Evolutionary conservation across 2,329 filamentous ascomycete species (phyloP).

Genomic region (Fusarium incarnatum): DNA sequence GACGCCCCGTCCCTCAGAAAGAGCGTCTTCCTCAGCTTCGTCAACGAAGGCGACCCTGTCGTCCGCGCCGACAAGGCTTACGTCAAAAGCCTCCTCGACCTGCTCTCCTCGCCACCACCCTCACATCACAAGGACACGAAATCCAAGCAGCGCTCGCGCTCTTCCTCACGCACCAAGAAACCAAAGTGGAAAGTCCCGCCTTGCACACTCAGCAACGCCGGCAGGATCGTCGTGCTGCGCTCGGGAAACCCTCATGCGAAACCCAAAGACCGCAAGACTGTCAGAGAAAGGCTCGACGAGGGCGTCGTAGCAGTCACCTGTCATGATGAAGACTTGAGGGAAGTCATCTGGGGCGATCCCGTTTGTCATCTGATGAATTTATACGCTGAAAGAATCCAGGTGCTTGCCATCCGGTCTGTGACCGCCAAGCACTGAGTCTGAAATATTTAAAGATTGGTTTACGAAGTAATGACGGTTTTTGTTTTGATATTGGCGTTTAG

Average conservation of each 20-base stretch:
- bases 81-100: conserved; percentile 75
- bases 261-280: conserved; percentile 59
- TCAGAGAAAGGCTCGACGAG: conserved; percentile 64
- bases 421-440: conserved; percentile 38
- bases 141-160: conserved; percentile 26
- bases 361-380: conserved; percentile 83
- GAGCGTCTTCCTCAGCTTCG: conserved; percentile 80
- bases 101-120: conserved; percentile 71
- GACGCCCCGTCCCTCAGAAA: conserved; percentile 63
- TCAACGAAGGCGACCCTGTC: conserved; percentile 90
- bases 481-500: conserved; percentile 24
- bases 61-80: conserved; percentile 81
- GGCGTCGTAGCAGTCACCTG: conserved; percentile 76
- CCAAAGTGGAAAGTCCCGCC: conserved; percentile 74
- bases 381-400: conserved; percentile 78
- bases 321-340: conserved; percentile 74
- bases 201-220: conserved; percentile 76
- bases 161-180: conserved; percentile 33
- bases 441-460: conserved; percentile 1
- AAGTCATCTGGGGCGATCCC: conserved; percentile 84
- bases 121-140: conserved; percentile 11
- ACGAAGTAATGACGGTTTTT: conserved; percentile 18
- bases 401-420: conserved; percentile 71
- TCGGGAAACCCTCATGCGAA: conserved; percentile 56
- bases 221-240: conserved; percentile 74